Base-by-base conservation (phyloP, 495 filamentous ascomycete species). In the Aspergillus coremiiformis region DNA sequence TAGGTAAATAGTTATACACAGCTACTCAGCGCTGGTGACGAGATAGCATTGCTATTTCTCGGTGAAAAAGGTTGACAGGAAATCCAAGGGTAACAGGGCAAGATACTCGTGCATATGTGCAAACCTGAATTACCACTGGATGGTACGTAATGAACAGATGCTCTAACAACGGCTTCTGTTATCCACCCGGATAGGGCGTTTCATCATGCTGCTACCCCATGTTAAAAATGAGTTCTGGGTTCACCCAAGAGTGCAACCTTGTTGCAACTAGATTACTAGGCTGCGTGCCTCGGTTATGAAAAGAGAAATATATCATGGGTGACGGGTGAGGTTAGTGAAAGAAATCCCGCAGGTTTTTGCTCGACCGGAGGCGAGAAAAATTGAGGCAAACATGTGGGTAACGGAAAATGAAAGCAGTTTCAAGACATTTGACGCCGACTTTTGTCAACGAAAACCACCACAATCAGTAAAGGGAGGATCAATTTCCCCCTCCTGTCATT, bases 321-420 rank as follows among this genome's bases (percentile, higher is more conserved):
- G 8, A 19, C 12, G 22, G 35, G 22, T 35, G 23, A 33, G 7
- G 26, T 41, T 23, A 47, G n/a, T n/a, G 8, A 47, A 42, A 41
- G 39, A 53, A 53, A 47, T 47, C 43, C 32, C 51, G 51, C 51
- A 53, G 7, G 4, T n/a, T 15, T 5, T 41, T n/a, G 10, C 23
- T 29, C 32, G 43, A 4, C 43, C 22, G 30, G 44, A 47, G 47
- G 27, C 26, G 26, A 20, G 26, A 35, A 17, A 41, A 21, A 20
- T 15, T 53, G 51, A 53, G 42, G 51, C 44, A 29, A 15, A 20
- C 43, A 26, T n/a, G 51, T 47, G 49, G 49, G 17, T 43, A 44
- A 35, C 19, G 14, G 37, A 27, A 9, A 35, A 12, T 15, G 39
- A 4, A 27, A 21, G 26, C 9, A 47, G 51, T 53, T 53, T 53